These are phyloP conservation scores for Lactifluus subvellereus DNA, from an alignment of 768 basidiomycete genomes.

Conservation along the genomic window DNA sequence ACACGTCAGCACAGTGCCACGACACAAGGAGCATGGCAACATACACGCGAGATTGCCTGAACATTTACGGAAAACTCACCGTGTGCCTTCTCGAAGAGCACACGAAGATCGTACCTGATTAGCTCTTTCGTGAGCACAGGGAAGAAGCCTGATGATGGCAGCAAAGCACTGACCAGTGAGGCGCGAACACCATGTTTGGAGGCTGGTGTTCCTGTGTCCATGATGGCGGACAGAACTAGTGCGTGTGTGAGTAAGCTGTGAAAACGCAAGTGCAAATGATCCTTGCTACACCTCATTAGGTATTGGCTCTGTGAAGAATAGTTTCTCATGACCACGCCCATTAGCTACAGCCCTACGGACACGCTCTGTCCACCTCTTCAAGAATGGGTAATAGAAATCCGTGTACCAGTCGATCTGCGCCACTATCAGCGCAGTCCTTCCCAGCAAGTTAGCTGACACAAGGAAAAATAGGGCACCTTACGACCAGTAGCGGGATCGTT, in stretches of 20 bases:
- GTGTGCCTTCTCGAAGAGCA: conserved; percentile 78
- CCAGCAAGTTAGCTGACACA: no score
- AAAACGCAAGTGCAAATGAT: not conserved
- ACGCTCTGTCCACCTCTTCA: conserved; percentile 58
- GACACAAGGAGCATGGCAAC: conserved; percentile 22
- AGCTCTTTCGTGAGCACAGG: not conserved
- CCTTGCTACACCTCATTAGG: conserved; percentile 76
- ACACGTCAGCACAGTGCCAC: conserved; percentile 15
- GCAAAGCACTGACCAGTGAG: conserved; percentile 54
- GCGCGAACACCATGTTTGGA: conserved; percentile 60
- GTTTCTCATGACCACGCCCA: conserved; percentile 43
- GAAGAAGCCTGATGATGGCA: conserved; percentile 28
- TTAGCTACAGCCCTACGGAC: conserved; percentile 38
- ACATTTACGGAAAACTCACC: conserved; percentile 88
- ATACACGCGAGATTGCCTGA: conserved; percentile 81
- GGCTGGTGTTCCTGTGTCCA: conserved; percentile 67
- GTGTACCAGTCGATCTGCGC: conserved; percentile 77
- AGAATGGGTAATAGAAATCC: conserved; percentile 78
- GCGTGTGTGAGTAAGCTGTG: not conserved
- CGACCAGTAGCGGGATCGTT: conserved; percentile 58
- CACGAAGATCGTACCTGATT: conserved; percentile 84
- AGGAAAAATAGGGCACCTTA: conserved; percentile 40
- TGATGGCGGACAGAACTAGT: conserved; percentile 69
- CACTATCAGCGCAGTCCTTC: not conserved
- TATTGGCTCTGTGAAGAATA: conserved; percentile 77